Conservation (phyloP, 176 grass and related monocot genomes). For the Aegilops speltoides region DNA sequence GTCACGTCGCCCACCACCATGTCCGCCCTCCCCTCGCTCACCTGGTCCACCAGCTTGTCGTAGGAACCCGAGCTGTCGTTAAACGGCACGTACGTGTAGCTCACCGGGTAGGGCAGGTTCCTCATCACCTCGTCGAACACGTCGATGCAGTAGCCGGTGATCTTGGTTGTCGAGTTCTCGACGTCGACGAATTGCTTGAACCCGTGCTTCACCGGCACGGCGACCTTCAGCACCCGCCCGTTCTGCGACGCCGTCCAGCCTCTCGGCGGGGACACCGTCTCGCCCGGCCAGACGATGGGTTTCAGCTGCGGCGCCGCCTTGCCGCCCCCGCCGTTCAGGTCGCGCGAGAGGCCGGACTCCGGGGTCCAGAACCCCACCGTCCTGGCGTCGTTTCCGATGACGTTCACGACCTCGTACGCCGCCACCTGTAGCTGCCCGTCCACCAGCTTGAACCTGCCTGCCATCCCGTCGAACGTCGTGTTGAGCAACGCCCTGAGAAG, state of each 20-base stretch:
- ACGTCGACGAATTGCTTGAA: conserved; percentile 72
- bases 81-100: conserved; percentile 24
- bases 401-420: conserved; percentile 66
- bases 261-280: conserved; percentile 18
- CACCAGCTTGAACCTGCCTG: conserved; percentile 54
- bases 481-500: conserved; percentile 41
- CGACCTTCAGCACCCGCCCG: conserved; percentile 35
- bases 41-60: conserved; percentile 23
- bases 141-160: conserved; percentile 71
- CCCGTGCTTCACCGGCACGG: conserved; percentile 64
- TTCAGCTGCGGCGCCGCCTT: conserved; percentile 10
- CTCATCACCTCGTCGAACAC: conserved; percentile 57
- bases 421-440: conserved; percentile 55
- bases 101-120: conserved; percentile 44
- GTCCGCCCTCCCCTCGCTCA: background rate
- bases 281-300: conserved; percentile 52
- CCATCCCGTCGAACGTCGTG: conserved; percentile 58
- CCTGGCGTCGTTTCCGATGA: conserved; percentile 52
- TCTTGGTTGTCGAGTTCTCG: background rate
- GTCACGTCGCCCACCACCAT: conserved; percentile 63
- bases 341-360: conserved; percentile 25
- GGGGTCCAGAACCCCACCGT: conserved; percentile 66
- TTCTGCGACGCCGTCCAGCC: conserved; percentile 63
- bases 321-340: background rate
- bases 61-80: background rate